Percentiles rank a stretch among this genome's conserved stretches.
Evolutionary conservation across 768 basidiomycete genomes (phyloP).

Genomic region (Tubosaeta sp.): DNA sequence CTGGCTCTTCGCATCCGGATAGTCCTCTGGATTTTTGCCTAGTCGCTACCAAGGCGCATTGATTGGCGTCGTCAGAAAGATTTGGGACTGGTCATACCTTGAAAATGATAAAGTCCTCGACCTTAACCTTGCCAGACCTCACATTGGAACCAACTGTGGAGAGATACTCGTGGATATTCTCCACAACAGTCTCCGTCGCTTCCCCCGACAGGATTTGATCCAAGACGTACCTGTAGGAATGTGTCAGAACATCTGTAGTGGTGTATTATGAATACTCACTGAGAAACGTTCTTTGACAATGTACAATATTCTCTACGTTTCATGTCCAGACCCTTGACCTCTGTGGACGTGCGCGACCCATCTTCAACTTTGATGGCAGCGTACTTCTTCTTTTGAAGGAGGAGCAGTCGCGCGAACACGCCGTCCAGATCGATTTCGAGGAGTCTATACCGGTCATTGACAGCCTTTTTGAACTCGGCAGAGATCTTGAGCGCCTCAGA

Average conservation of each 20-base stretch:
- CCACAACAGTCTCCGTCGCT: slow-evolving; percentile 82
- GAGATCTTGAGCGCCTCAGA: slow-evolving; percentile 90
- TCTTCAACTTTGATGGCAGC: slow-evolving; percentile 95
- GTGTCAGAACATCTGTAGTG: background rate
- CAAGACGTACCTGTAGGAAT: slow-evolving; percentile 67
- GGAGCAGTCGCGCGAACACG: slow-evolving; percentile 85
- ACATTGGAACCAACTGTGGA: slow-evolving; percentile 72
- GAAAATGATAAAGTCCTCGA: slow-evolving; percentile 94
- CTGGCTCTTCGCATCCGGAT: slow-evolving; percentile 91
- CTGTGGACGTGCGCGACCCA: slow-evolving; percentile 67
- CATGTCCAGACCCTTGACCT: slow-evolving; percentile 98
- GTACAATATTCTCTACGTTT: slow-evolving; percentile 94
- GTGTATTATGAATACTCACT: slow-evolving; percentile 47
- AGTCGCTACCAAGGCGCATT: slow-evolving; percentile 55
- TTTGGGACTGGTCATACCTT: slow-evolving; percentile 54
- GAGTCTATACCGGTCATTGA: slow-evolving; percentile 92
- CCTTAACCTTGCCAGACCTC: slow-evolving; percentile 65
- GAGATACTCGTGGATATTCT: slow-evolving; percentile 91
- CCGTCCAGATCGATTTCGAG: slow-evolving; percentile 97
- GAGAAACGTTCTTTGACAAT: slow-evolving; percentile 88
- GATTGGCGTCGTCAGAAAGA: background rate
- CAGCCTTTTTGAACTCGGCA: slow-evolving; percentile 87
- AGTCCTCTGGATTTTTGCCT: slow-evolving; percentile 95
- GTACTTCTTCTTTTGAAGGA: slow-evolving; percentile 99
- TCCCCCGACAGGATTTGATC: slow-evolving; percentile 91